These are phyloP conservation scores for Circinella minor DNA, from an alignment of 371 early-diverging fungal genomes.

Conservation along the genomic window DNA sequence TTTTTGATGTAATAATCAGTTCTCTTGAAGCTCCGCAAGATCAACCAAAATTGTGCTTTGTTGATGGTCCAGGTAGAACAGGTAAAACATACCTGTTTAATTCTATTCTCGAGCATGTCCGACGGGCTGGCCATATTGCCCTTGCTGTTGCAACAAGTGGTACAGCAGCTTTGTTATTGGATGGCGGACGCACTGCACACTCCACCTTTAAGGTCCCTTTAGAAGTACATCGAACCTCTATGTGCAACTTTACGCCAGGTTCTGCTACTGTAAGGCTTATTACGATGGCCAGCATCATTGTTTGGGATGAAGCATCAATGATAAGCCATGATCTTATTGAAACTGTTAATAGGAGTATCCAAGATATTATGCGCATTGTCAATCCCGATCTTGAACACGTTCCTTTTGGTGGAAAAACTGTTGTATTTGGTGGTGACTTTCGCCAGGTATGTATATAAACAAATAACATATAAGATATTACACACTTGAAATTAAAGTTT, in stretches of 20 bases:
- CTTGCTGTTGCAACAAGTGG: slow-evolving; percentile 14
- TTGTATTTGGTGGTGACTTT: slow-evolving; percentile 26
- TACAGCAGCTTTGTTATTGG: slow-evolving; percentile 10
- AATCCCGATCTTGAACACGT: slow-evolving; percentile 17
- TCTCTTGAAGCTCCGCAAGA: too few relatives aligned
- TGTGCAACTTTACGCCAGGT: not conserved
- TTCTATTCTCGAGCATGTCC: slow-evolving; percentile 5
- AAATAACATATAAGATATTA: too few relatives aligned
- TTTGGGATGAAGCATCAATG: slow-evolving; percentile 46
- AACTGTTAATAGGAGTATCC: slow-evolving; percentile 26
- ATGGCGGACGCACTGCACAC: slow-evolving; percentile 13
- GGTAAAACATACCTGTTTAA: slow-evolving; percentile 6
- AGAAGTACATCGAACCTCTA: not conserved
- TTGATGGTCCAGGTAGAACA: not conserved
- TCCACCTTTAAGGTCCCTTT: slow-evolving; percentile 6
- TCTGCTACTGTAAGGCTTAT: slow-evolving; percentile 17
- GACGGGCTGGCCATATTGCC: not conserved
- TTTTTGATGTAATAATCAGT: too few relatives aligned
- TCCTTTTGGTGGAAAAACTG: slow-evolving; percentile 34
- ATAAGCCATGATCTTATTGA: slow-evolving; percentile 22
- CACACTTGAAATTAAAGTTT: too few relatives aligned
- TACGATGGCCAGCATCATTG: slow-evolving; percentile 18
- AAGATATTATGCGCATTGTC: slow-evolving; percentile 22
- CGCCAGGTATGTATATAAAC: slow-evolving; percentile 4
- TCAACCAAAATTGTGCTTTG: not conserved